Percentiles rank a stretch among this genome's conserved stretches.
These are phyloP conservation scores for Tetracentron sinense DNA, from an alignment of 164 flowering plant genomes.

Conservation along the genomic window DNA sequence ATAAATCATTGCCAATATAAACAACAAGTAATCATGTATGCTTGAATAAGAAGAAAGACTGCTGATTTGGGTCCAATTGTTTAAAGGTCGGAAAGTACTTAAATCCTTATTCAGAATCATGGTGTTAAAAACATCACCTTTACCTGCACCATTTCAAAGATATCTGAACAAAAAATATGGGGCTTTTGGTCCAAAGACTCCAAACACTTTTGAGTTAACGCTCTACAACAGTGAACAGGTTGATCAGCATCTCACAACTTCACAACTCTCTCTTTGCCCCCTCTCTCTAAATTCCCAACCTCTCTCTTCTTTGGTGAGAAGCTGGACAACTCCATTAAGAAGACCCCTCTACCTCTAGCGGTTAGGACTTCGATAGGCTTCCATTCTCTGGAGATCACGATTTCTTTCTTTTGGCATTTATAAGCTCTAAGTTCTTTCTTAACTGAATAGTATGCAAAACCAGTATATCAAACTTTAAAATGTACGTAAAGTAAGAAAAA, in stretches of 20 bases:
- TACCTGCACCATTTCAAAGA: slow-evolving; percentile 51
- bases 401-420: slow-evolving; percentile 74
- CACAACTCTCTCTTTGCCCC: slow-evolving; percentile 62
- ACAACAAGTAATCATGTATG: neutral
- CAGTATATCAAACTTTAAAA: slow-evolving; percentile 33
- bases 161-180: slow-evolving; percentile 47
- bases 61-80: slow-evolving; percentile 1
- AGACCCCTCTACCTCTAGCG: slow-evolving; percentile 47
- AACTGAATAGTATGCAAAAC: slow-evolving; percentile 70
- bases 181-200: slow-evolving; percentile 49
- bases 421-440: slow-evolving; percentile 65
- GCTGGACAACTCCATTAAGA: slow-evolving; percentile 13
- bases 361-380: slow-evolving; percentile 53
- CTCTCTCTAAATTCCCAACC: slow-evolving; percentile 47
- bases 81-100: slow-evolving; percentile 1
- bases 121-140: slow-evolving; percentile 35
- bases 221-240: slow-evolving; percentile 45
- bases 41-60: neutral
- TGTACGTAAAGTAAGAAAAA: slow-evolving; percentile 14
- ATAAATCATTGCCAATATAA: neutral
- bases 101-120: slow-evolving; percentile 24
- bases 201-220: slow-evolving; percentile 32
- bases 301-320: slow-evolving; percentile 37
- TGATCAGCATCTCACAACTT: slow-evolving; percentile 61
- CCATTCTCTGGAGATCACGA: slow-evolving; percentile 44